Conservation (phyloP, 2,329 filamentous ascomycete species). For the Xylariaceae sp. region DNA sequence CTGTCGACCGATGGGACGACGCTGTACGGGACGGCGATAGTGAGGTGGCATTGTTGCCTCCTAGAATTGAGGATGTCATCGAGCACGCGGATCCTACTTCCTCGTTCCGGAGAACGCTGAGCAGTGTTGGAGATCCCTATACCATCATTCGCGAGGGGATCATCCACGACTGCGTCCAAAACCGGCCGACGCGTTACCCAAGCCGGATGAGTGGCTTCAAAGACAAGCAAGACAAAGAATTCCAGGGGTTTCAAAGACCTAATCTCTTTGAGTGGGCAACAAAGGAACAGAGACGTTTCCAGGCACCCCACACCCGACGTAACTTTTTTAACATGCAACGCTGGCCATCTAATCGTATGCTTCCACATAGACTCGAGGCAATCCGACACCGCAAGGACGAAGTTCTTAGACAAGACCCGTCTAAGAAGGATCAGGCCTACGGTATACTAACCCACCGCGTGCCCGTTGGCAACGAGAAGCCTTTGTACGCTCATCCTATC, state of each 20-base stretch:
- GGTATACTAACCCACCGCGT: slow-evolving; percentile 24
- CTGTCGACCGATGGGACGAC: slow-evolving; percentile 18
- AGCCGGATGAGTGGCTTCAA: slow-evolving; percentile 26
- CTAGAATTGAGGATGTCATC: slow-evolving; percentile 29
- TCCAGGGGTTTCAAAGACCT: slow-evolving; percentile 21
- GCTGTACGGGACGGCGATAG: slow-evolving; percentile 19
- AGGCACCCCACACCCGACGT: slow-evolving; percentile 27
- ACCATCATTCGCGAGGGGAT: slow-evolving; percentile 36
- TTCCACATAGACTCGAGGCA: slow-evolving; percentile 22
- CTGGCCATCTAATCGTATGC: slow-evolving; percentile 44
- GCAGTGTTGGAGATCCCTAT: slow-evolving; percentile 17
- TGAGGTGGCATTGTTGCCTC: slow-evolving; percentile 20
- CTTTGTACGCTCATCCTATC: slow-evolving; percentile 6
- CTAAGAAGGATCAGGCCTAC: slow-evolving; percentile 22
- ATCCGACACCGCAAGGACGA: slow-evolving; percentile 31
- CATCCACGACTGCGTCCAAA: slow-evolving; percentile 41
- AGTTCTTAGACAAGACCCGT: slow-evolving; percentile 26
- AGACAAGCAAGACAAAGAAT: slow-evolving; percentile 16
- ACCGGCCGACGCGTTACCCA: slow-evolving; percentile 40
- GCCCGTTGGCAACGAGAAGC: slow-evolving; percentile 10
- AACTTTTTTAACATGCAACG: slow-evolving; percentile 44
- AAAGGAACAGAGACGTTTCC: slow-evolving; percentile 25
- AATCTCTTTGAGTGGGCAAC: slow-evolving; percentile 32
- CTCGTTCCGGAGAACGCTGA: slow-evolving; percentile 13
- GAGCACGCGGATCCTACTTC: slow-evolving; percentile 28